Conservation (phyloP, 108 stramenopile genomes). For the Aurantiochytrium sp. region DNA sequence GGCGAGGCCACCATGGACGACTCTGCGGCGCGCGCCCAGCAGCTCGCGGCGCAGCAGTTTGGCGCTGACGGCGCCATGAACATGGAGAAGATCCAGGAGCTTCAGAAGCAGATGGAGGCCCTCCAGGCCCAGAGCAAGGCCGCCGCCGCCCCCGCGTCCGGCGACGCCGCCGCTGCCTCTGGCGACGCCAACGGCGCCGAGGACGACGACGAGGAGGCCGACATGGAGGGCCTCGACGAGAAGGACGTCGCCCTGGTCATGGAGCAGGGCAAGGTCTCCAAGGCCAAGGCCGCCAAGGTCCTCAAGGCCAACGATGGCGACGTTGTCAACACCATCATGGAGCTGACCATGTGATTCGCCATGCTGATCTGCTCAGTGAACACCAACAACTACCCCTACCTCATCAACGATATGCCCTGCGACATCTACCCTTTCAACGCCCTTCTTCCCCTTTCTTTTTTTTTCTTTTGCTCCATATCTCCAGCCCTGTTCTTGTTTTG, state of each 20-base stretch:
- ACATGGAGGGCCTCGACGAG: conserved; percentile 85
- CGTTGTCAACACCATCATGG: conserved; percentile 97
- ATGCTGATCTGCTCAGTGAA: too few relatives aligned
- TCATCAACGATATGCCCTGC: too few relatives aligned
- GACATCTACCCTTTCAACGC: too few relatives aligned
- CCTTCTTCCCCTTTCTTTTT: too few relatives aligned
- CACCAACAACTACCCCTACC: too few relatives aligned
- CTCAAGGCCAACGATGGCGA: conserved; percentile 91
- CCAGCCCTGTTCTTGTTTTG: too few relatives aligned
- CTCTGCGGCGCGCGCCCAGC: conserved; percentile 66
- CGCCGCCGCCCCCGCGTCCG: conserved; percentile 31
- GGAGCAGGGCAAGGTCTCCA: conserved; percentile 75
- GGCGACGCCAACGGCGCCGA: conserved; percentile 43
- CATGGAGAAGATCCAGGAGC: conserved; percentile 34
- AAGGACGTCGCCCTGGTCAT: conserved; percentile 97
- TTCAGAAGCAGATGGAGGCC: conserved; percentile 23
- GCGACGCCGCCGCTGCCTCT: background rate
- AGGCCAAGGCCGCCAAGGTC: conserved; percentile 82
- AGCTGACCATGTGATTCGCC: conserved; percentile 68
- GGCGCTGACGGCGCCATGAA: conserved; percentile 36
- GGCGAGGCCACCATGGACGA: conserved; percentile 98
- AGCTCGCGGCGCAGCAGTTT: conserved; percentile 82
- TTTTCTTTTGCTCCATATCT: too few relatives aligned
- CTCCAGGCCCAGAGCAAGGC: conserved; percentile 34
- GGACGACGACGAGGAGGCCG: conserved; percentile 69